Conservation (phyloP, 2,329 filamentous ascomycete genomes). For the Fusarium nurragi region DNA sequence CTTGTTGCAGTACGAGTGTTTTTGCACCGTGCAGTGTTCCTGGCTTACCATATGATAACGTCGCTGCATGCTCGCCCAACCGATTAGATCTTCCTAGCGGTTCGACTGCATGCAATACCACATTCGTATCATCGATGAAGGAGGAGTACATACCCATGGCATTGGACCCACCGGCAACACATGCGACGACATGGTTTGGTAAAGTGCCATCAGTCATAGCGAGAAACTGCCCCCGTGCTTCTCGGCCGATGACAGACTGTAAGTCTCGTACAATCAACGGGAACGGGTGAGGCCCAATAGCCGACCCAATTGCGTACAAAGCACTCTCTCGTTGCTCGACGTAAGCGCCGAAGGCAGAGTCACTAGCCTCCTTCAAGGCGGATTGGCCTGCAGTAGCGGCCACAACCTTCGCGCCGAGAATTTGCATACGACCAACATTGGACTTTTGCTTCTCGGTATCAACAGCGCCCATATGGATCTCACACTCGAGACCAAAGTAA, state of each 20-base stretch:
- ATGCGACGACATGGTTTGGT: slow-evolving; percentile 6
- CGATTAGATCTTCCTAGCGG: not conserved
- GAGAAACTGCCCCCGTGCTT: slow-evolving; percentile 4
- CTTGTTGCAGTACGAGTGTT: slow-evolving; percentile 3
- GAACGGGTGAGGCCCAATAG: slow-evolving; percentile 12
- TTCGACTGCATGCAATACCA: not conserved
- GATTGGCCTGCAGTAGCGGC: slow-evolving; percentile 4
- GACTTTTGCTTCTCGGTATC: slow-evolving; percentile 13
- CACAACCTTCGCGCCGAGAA: not conserved
- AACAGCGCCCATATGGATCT: slow-evolving; percentile 7
- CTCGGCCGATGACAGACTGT: slow-evolving; percentile 8
- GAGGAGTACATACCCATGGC: slow-evolving; percentile 7
- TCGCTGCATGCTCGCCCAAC: slow-evolving; percentile 5
- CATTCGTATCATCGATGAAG: not conserved
- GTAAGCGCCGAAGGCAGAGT: slow-evolving; percentile 3
- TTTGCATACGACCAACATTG: slow-evolving; percentile 7
- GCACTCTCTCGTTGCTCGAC: slow-evolving; percentile 1
- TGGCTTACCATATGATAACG: not conserved
- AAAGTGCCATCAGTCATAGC: not conserved
- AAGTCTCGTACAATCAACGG: slow-evolving; percentile 10
- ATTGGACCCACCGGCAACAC: slow-evolving; percentile 13
- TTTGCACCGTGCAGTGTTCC: slow-evolving; percentile 13
- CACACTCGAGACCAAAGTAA: slow-evolving; percentile 1
- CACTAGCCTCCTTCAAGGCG: slow-evolving; percentile 10
- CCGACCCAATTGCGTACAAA: slow-evolving; percentile 4